Base-by-base conservation (phyloP, 768 basidiomycete species). In the Kwoniella botswanensis region DNA sequence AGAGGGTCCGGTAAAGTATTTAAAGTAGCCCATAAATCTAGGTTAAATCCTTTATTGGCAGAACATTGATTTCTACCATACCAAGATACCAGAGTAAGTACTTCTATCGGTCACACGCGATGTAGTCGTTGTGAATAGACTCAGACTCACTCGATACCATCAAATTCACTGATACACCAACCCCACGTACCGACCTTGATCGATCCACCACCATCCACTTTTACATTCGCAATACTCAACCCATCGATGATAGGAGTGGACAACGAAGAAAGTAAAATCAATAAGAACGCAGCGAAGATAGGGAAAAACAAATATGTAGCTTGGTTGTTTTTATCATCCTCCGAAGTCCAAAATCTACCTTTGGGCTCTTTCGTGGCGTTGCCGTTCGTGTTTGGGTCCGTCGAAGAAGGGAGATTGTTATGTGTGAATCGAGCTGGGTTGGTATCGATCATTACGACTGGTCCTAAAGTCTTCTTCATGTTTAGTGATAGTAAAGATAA, bases 271-370 rank as follows among this genome's bases (percentile, higher is more conserved):
- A 81, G 58, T 21, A 81, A 53, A 17, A 71, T 55, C 9, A 81
- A 61, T 0, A 81, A 9, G 35, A 79, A 71, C 4, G 74, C 44
- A 2, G 64, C 63, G 54, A 77, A 74, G 12, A 73, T 50, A 10
- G 77, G 77, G 63, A 81, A 77, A 67, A 76, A 76, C 15, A 81
- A 72, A 53, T 70, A 74, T 13, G 79, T 79, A 4, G 77, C 79
- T 74, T 79, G 79, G 71, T 81, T 81, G 17, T 68, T 69, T 60
- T 71, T 70, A 62, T 72, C 71, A 26, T 56, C 60, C 9, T 70
- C 54, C 15, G 67, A 61, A 12, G 41, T 15, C 55, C 15, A 13
- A 13, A 17, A 22, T n/a, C 46, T 55, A 10, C n/a, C 46, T 15
- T 55, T 65, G 10, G 53, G 24, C 24, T 64, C 26, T 17, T 50